These are phyloP conservation scores for Phytophthora boehmeriae DNA, from an alignment of 352 stramenopile genomes.

Conservation along the genomic window DNA sequence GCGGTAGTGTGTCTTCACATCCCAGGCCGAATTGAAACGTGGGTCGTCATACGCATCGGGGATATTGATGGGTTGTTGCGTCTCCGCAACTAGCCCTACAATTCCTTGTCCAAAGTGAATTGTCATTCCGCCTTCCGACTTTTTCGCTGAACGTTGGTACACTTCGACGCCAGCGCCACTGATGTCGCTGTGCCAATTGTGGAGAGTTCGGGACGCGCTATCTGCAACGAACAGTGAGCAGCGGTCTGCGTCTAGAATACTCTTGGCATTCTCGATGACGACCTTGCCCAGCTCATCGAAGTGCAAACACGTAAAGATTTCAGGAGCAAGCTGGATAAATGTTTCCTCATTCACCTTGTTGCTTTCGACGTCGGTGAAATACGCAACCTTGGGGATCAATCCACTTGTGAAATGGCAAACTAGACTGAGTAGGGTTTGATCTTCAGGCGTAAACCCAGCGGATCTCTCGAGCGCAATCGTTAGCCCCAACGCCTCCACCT, in stretches of 20 bases:
- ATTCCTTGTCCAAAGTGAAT: conserved; percentile 79
- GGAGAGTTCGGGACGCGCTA: conserved; percentile 49
- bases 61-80: conserved; percentile 66
- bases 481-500: conserved; percentile 64
- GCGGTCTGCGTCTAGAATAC: conserved; percentile 72
- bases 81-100: conserved; percentile 76
- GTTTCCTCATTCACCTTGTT: conserved; percentile 86
- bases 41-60: conserved; percentile 76
- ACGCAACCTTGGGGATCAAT: conserved; percentile 70
- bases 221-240: conserved; percentile 81
- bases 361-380: conserved; percentile 81
- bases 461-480: conserved; percentile 65
- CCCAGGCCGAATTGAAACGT: conserved; percentile 80
- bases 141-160: conserved; percentile 31
- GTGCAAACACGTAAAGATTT: conserved; percentile 84
- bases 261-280: conserved; percentile 80
- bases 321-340: conserved; percentile 67
- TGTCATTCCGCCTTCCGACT: conserved; percentile 51
- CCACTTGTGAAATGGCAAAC: conserved; percentile 68
- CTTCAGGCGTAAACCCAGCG: conserved; percentile 62
- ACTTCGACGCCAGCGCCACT: conserved; percentile 63
- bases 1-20: conserved; percentile 81
- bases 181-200: conserved; percentile 82
- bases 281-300: conserved; percentile 81
- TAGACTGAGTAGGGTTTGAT: conserved; percentile 56